Evolutionary conservation across 202 grass and related monocot genomes (phyloP).

Genomic region (Sporobolus alterniflorus): DNA sequence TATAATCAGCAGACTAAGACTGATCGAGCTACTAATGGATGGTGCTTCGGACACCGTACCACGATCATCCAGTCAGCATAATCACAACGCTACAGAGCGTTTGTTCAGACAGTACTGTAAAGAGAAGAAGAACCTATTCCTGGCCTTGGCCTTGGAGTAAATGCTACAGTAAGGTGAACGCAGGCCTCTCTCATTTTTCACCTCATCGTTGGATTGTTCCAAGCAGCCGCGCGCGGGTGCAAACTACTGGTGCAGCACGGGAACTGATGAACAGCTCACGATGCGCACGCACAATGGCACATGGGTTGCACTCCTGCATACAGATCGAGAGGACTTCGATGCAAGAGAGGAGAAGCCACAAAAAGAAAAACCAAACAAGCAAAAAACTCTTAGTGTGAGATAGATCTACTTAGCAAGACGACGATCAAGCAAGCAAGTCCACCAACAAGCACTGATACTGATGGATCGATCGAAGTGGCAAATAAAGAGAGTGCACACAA

Average conservation of each 20-base stretch:
- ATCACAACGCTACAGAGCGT: background rate
- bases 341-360: background rate
- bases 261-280: constrained; percentile 1
- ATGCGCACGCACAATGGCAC: background rate
- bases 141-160: constrained; percentile 10
- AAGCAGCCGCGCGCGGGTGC: background rate
- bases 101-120: background rate
- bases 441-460: background rate
- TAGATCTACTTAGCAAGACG: background rate
- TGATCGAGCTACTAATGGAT: background rate
- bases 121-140: constrained; percentile 3
- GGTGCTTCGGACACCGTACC: background rate
- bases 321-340: constrained; percentile 7
- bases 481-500: background rate
- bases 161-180: background rate
- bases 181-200: background rate
- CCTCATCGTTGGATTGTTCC: background rate
- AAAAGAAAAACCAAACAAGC: background rate
- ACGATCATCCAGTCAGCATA: background rate
- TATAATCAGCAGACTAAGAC: background rate
- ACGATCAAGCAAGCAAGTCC: background rate
- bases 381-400: background rate
- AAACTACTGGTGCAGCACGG: background rate
- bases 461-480: background rate
- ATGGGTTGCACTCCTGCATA: constrained; percentile 37